A percentile compares a stretch with the other conserved stretches of the same genome.
These are phyloP conservation scores for Cenchrus fungigraminus DNA, from an alignment of 176 grass and related monocot genomes.

Conservation along the genomic window DNA sequence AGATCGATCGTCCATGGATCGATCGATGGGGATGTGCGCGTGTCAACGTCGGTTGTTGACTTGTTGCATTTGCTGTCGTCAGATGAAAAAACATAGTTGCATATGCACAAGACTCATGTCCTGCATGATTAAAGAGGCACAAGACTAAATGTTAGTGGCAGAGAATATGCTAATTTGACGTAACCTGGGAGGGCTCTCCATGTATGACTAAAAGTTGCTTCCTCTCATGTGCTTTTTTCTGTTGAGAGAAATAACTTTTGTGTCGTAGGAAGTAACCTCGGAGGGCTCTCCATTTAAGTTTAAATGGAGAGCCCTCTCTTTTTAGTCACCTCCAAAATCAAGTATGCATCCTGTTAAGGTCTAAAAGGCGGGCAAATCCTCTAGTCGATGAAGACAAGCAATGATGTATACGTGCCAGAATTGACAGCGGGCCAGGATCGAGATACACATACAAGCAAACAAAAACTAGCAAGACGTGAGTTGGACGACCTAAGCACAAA, in stretches of 20 bases:
- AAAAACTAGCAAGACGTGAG: too few species aligned
- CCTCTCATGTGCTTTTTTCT: too few species aligned
- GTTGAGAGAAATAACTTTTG: too few species aligned
- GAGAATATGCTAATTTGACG: constrained; percentile 19
- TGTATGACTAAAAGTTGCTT: too few species aligned
- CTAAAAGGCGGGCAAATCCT: not conserved
- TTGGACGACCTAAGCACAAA: not conserved
- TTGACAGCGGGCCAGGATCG: not conserved
- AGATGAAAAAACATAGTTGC: not conserved
- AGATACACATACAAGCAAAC: not conserved
- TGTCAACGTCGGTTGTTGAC: constrained; percentile 14
- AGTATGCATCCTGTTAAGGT: not conserved
- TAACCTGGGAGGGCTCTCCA: too few species aligned
- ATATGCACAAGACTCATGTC: not conserved
- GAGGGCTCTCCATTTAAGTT: too few species aligned
- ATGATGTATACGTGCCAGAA: not conserved
- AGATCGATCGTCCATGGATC: not conserved
- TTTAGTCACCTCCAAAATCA: too few species aligned
- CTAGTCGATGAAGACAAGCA: not conserved
- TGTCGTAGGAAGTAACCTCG: too few species aligned
- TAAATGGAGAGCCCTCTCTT: too few species aligned
- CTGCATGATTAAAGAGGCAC: not conserved
- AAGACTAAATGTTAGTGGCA: not conserved
- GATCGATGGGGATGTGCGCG: not conserved
- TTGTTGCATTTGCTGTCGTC: not conserved